Evolutionary conservation across 768 basidiomycete species (phyloP), one percentile per base, ranked within the genome.

Genomic region (Hypholoma sublateritium): DNA sequence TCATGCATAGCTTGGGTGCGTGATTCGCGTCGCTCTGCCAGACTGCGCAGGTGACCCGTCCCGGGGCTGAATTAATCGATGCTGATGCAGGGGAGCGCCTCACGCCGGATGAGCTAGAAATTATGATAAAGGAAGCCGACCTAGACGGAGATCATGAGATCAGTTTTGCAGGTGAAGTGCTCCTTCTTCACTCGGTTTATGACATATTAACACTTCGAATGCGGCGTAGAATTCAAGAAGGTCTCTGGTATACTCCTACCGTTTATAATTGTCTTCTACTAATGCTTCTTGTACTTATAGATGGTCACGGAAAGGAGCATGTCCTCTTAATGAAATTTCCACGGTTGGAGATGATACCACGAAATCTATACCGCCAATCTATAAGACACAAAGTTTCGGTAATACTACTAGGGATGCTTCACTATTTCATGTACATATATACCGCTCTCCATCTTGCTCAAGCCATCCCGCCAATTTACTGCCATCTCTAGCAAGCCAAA

Each of bases 81-180:
- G 14, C 6, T 50, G 3, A 21, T 50, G 24, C 21, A 85, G 89
- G 91, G 42, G 91, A 93, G 75, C 84, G 85, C 67, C 75, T 95
- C 61, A 81, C 87, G 9, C 86, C 92, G 56, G 76, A 69, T 12
- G 93, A 95, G 75, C 84, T 95, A 55, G 84, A 88, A 52, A 86
- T 90, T 74, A 95, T 96, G 94, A 96, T 95, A 69, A 81, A 88
- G 46, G 94, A 94, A 74, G 94, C 94, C 28, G 94, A 96, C 61
- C 55, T 64, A 50, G 87, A 95, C 68, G 91, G 91, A 44, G 89
- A 93, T 69, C 89, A 91, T 41, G 89, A 91, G 72, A 89, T 91
- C 68, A 87, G 87, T 73, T 89, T 89, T 69, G 77, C 83, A 0
- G 88, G 88, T 88, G 57, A 58, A 80, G 67, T 34, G 16, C 37